Evolutionary conservation across 306 rosid species (phyloP).

Genomic region (Styphnolobium japonicum): DNA sequence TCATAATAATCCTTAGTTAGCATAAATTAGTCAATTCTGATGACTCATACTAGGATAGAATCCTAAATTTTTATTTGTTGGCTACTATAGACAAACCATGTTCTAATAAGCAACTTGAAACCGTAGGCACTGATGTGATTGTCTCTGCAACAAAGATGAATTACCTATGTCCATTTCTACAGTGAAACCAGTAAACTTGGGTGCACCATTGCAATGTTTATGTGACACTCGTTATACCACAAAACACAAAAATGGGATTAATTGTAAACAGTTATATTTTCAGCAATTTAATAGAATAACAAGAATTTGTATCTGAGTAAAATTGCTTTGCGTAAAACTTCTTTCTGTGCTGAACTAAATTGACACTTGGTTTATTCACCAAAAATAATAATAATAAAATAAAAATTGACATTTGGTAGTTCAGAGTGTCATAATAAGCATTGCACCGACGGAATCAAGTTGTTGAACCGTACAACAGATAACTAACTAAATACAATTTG

Average conservation of each 20-base stretch:
- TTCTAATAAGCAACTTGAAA: background rate
- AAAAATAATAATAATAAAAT: no score
- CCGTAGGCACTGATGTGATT: background rate
- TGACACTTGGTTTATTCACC: no score
- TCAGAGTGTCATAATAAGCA: background rate
- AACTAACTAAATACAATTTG: background rate
- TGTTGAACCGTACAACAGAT: background rate
- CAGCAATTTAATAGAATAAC: background rate
- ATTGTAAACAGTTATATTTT: background rate
- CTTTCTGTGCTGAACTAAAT: background rate
- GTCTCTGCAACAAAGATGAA: slow-evolving; percentile 28
- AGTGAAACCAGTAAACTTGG: background rate
- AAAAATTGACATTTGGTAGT: no score
- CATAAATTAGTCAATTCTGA: slow-evolving; percentile 30
- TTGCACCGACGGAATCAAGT: background rate
- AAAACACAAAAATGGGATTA: background rate
- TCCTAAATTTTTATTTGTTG: slow-evolving; percentile 41
- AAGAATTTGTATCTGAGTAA: background rate
- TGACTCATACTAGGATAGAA: slow-evolving; percentile 30
- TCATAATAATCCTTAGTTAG: background rate
- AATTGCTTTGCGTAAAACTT: background rate
- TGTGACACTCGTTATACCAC: background rate
- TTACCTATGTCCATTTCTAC: background rate
- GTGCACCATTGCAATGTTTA: no score
- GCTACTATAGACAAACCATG: slow-evolving; percentile 3